Evolutionary conservation across 2,329 filamentous ascomycete genomes (phyloP), one percentile per base, ranked within the genome.

Genomic region (Macrophomina phaseolina): DNA sequence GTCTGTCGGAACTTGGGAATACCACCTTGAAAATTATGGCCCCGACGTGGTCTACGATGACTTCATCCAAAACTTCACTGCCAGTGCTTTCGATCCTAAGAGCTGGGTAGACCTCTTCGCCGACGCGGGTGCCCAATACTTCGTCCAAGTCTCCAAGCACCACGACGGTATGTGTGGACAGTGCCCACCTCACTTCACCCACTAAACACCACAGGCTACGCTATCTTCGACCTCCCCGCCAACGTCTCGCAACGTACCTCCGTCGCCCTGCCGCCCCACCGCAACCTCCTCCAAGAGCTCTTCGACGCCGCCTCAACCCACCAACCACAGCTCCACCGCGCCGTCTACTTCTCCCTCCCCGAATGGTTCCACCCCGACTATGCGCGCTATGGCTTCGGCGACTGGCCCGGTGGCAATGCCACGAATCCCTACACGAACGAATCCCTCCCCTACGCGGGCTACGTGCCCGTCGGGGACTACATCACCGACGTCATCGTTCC

Each of bases 31-130:
- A 7, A 85, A 80, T 0, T 87, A 84, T 68, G 85, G 85, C 0
- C 79, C 79, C 0, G 72, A 85, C 32, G 78, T 83, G 69, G 80
- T 80, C 9, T 88, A 88, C 71, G 86, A 88, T 68, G 85, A 88
- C 71, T 84, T 83, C 62, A 83, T 87, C 70, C 73, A 77, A 4
- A 78, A 84, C 67, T 88, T 87, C 74, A 87, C 84, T 0, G 84
- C 83, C 0, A 75, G 78, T 0, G 71, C 72, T 0, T 88, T 79
- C 69, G 78, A 86, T 68, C 80, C 86, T 0, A 85, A 84, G 64
- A 82, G 79, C 46, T 86, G 83, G 83, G 82, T 86, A 1, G 83
- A 86, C 69, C 78, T 86, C 1, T 82, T 86, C 65, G 81, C 82
- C 1, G 83, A 84, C 38, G 79, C 84, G 2, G 84, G 84, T 9